These are phyloP conservation scores for Acanthamoeba culbertsoni DNA, from an alignment of 208 protist genomes.

Conservation along the genomic window DNA sequence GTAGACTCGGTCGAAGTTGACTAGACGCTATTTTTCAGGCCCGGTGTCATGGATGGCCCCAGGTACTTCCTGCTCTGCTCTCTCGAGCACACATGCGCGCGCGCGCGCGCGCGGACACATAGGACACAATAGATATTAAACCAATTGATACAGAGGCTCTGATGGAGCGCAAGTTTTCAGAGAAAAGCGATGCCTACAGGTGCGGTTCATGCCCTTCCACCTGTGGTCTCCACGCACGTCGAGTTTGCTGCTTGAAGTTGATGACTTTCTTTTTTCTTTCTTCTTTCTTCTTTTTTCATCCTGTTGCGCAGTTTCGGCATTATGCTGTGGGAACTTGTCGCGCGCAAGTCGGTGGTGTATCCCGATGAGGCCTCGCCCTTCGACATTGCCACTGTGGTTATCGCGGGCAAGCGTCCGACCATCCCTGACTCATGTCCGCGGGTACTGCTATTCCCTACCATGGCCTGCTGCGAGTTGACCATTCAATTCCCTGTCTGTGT, in stretches of 20 bases:
- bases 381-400: neutral
- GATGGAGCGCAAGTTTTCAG: constrained; percentile 19
- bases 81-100: too few relatives aligned
- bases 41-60: constrained; percentile 35
- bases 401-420: neutral
- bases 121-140: too few relatives aligned
- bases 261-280: neutral
- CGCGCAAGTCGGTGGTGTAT: neutral
- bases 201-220: too few relatives aligned
- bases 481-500: neutral
- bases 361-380: neutral
- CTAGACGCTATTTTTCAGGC: too few relatives aligned
- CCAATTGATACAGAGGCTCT: neutral
- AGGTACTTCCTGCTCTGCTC: neutral
- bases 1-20: too few relatives aligned
- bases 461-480: too few relatives aligned
- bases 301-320: neutral
- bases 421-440: constrained; percentile 5
- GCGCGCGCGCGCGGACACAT: too few relatives aligned
- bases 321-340: constrained; percentile 27
- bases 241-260: too few relatives aligned
- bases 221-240: too few relatives aligned
- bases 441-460: neutral
- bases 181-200: constrained; percentile 49
- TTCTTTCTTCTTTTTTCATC: neutral